Conservation (phyloP, 345 rosid species). For the Boechera retrofracta region DNA sequence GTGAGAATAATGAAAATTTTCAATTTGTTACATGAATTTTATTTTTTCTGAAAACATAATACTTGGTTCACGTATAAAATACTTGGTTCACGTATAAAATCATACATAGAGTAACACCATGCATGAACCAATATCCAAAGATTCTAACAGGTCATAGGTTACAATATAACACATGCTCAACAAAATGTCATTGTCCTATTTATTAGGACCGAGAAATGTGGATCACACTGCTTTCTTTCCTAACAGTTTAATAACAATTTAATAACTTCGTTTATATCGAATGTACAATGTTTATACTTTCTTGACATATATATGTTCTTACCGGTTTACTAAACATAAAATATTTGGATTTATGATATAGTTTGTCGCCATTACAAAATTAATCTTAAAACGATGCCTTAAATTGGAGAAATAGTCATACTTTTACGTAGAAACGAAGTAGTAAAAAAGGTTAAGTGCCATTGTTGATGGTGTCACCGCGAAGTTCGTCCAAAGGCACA, state of each 20-base stretch:
- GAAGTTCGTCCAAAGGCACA: conserved; percentile 40
- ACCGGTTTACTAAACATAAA: background rate
- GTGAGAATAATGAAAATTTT: no score
- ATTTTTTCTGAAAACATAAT: background rate
- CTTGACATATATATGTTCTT: background rate
- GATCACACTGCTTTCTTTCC: conserved; percentile 18
- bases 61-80: conserved; percentile 4
- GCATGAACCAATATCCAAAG: conserved; percentile 8
- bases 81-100: conserved; percentile 4
- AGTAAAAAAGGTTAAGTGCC: conserved; percentile 29
- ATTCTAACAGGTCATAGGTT: conserved; percentile 11
- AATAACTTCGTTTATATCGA: background rate
- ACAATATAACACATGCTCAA: conserved; percentile 25
- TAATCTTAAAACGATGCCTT: conserved; percentile 36
- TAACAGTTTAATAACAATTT: conserved; percentile 2
- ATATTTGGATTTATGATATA: background rate
- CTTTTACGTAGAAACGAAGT: conserved; percentile 38
- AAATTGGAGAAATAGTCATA: conserved; percentile 40
- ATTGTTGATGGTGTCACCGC: conserved; percentile 30
- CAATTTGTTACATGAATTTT: background rate
- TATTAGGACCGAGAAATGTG: conserved; percentile 35
- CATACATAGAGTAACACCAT: background rate
- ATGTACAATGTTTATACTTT: background rate
- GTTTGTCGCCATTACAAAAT: conserved; percentile 14
- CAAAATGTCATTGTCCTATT: conserved; percentile 21